Percentiles rank a stretch among this genome's conserved stretches.
Conservation (phyloP, 2,329 filamentous ascomycete genomes). For the Corniculantispora saksenae region DNA sequence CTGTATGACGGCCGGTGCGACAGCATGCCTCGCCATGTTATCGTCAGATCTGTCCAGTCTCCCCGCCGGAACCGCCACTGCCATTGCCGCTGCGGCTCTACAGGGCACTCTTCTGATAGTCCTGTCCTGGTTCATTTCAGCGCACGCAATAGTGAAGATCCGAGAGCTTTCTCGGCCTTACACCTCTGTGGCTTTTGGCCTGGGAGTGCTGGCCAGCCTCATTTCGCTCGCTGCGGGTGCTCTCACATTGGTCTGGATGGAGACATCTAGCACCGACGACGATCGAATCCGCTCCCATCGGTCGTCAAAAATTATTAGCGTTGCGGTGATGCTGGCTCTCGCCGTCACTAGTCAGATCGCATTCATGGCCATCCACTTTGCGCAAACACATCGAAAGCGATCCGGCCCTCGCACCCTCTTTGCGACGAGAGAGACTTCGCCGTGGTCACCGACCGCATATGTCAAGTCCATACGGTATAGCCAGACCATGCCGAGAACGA, state of each 20-base stretch:
- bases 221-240: conserved; percentile 49
- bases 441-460: conserved; percentile 27
- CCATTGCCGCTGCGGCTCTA: conserved; percentile 40
- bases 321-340: conserved; percentile 46
- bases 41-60: neutral
- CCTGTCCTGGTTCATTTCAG: conserved; percentile 8
- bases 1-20: conserved; percentile 13
- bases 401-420: neutral
- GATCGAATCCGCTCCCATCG: conserved; percentile 22
- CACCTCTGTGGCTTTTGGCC: conserved; percentile 29
- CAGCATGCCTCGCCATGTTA: conserved; percentile 3
- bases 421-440: conserved; percentile 26
- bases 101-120: conserved; percentile 33
- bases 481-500: conserved; percentile 40
- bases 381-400: conserved; percentile 36
- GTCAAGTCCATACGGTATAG: conserved; percentile 57
- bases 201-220: conserved; percentile 41
- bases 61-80: conserved; percentile 25
- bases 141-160: conserved; percentile 20
- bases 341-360: conserved; percentile 49
- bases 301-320: conserved; percentile 43
- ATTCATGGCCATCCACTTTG: conserved; percentile 49
- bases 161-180: conserved; percentile 28
- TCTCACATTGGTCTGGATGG: conserved; percentile 43
- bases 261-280: conserved; percentile 33